Evolutionary conservation across 148 eudicot genomes (phyloP), one percentile per base, ranked within the genome.

Genomic region (Dysphania ambrosioides): DNA sequence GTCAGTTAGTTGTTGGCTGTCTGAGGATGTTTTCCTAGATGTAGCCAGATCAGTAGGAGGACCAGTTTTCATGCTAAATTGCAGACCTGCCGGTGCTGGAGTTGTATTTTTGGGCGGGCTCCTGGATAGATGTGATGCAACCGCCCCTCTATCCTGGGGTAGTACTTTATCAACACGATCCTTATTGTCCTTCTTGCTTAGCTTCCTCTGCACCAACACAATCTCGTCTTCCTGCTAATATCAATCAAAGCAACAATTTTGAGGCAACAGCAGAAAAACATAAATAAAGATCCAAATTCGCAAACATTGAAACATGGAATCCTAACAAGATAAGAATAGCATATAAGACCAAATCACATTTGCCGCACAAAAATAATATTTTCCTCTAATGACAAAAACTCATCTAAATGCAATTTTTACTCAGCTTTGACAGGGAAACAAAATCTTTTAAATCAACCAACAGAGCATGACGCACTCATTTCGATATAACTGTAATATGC

Each of bases 151-250:
- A 62, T 81, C 86, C 76, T 69, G 75, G 34, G 85, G 56, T 56
- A 42, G 75, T 44, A 79, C 83, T 8, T 27, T 29, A 70, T 87
- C 86, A 75, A 57, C 65, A 30, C 75, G 82, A 68, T 67, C 81
- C 80, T 84, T 90, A 56, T 68, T 74, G 53, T 72, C 81, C 80
- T 85, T 90, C 55, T 73, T 77, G 53, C 70, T 83, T 40, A 42
- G 81, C 68, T 86, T 88, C 79, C 77, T 82, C 72, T 72, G 90
- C 60, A 80, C 77, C 70, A 85, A 40, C 2, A 79, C 79, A 11
- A 77, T 79, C 79, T 81, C 91, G 51, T 86, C 89, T 72, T 82
- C 87, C 89, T 88, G 73, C 66, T 27, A 59, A 72, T n/a, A 74
- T 31, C 59, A 56, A 79, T 62, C 66, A 71, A 32, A 24, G 76